Evolutionary conservation across 192 early-diverging fungal species (phyloP).

Genomic region (Pilaira anomala): DNA sequence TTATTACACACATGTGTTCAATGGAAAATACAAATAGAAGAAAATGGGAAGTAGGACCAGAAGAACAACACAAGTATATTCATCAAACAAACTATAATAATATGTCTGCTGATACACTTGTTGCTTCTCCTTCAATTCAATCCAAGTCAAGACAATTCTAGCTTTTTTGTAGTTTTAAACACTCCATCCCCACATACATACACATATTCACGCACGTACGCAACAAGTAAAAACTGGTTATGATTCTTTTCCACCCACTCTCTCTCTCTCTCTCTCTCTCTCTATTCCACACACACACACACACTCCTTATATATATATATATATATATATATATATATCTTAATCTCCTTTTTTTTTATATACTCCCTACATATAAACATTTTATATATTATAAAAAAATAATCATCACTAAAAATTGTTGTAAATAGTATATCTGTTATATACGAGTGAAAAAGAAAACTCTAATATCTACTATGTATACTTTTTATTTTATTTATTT

Average conservation of each 20-base stretch:
- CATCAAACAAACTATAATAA: background rate
- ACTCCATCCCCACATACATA: background rate
- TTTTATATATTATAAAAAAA: too few relatives aligned
- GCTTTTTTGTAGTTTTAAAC: background rate
- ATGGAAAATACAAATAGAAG: conserved; percentile 3
- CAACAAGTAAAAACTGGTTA: background rate
- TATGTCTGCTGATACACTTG: background rate
- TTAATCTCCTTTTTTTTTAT: too few relatives aligned
- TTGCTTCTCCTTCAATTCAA: background rate
- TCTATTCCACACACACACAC: background rate
- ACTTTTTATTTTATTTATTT: too few relatives aligned
- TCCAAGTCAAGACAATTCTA: background rate
- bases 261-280: background rate
- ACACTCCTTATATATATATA: background rate
- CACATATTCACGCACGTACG: background rate
- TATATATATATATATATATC: too few relatives aligned
- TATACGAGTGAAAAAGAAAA: too few relatives aligned
- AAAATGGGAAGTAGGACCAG: background rate
- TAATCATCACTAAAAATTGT: too few relatives aligned
- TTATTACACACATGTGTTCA: conserved; percentile 12
- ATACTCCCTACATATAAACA: too few relatives aligned
- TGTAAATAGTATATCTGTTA: too few relatives aligned
- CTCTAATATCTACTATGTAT: too few relatives aligned
- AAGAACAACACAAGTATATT: background rate
- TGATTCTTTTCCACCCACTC: background rate